Evolutionary conservation across 23 red algal species (phyloP), one percentile per base, ranked within the genome.

Genomic region (Pyropia yezoensis): DNA sequence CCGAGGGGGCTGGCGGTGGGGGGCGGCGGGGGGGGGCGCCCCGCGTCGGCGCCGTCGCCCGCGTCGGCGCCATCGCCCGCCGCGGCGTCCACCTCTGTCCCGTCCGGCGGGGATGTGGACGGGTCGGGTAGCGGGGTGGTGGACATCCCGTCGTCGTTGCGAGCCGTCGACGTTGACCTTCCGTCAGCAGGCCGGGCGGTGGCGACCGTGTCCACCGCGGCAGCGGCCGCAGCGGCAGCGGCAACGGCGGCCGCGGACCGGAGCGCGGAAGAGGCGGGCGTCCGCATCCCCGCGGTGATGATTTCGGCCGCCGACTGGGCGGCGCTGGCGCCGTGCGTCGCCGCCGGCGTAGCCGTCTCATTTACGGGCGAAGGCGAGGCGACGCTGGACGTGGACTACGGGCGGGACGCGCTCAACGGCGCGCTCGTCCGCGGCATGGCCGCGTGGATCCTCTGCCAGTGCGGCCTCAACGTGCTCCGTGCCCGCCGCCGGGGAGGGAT

Each of bases 381-480:
- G 16, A 61, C 69, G 23, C 80, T 75, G 52, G 57, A 81, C 19
- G 29, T 69, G 45, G 82, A 88, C 73, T 77, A 88, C 33, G 78
- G 75, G 18, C 71, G 75, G 19, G 90, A 95, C 29, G 82, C 77
- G 15, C 83, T 95, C 32, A 95, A 87, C 66, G 77, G 80, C 69
- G 82, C 90, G 18, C 86, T 95, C 80, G 75, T 95, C 73, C 76
- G 83, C 16, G 90, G 82, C 24, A 95, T 95, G 90, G 82, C 83
- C 16, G 57, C 86, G 18, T 95, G 90, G 90, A 95, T 95, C 60
- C 70, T 95, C 25, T 88, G 75, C 59, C 90, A 95, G 33, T 95
- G 82, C 53, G 78, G 69, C 30, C 74, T 95, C n/a, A 95, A 95
- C 67, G 75, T 95, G 62, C 66, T 95, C 23, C 63, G 90, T 23